Evolutionary conservation across 2,329 filamentous ascomycete species (phyloP).

Genomic region (Bertia moriformis): DNA sequence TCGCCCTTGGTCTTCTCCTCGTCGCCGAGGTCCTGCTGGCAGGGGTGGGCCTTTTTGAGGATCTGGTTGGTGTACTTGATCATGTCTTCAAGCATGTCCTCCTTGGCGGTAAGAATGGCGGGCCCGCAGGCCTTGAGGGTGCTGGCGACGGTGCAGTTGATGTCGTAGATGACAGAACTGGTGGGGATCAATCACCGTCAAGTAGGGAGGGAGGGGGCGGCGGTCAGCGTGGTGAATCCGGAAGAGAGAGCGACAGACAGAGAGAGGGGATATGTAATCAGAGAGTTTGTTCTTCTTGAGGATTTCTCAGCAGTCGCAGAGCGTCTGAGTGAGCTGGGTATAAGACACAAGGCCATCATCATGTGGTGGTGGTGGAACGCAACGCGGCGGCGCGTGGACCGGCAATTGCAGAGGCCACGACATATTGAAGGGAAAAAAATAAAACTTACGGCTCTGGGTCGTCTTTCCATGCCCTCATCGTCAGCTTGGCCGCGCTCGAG

Average conservation of each 20-base stretch:
- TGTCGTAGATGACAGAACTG: constrained; percentile 80
- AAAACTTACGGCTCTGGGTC: constrained; percentile 80
- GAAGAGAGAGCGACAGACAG: constrained; percentile 7
- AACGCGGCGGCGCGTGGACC: too few relatives aligned
- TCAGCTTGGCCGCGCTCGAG: constrained; percentile 70
- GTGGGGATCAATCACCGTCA: constrained; percentile 22
- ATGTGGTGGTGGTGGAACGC: too few relatives aligned
- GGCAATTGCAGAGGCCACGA: too few relatives aligned
- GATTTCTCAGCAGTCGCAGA: constrained; percentile 68
- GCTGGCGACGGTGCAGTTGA: constrained; percentile 83
- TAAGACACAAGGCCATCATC: constrained; percentile 84
- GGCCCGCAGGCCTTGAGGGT: constrained; percentile 86
- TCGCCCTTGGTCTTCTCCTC: too few relatives aligned
- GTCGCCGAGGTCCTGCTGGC: constrained; percentile 70
- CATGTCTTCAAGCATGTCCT: constrained; percentile 55
- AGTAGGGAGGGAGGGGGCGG: background rate
- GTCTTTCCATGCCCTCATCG: constrained; percentile 72
- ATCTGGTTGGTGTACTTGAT: constrained; percentile 63
- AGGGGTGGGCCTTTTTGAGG: constrained; percentile 79
- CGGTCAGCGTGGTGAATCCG: constrained; percentile 27
- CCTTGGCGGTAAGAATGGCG: constrained; percentile 61
- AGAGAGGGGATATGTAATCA: constrained; percentile 8
- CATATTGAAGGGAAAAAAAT: too few relatives aligned
- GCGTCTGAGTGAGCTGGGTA: constrained; percentile 98
- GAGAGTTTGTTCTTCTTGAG: constrained; percentile 43